phyloP scores from a whole-genome alignment of 441 rosid genomes.

The Rhodomyrtus psidioides region DNA sequence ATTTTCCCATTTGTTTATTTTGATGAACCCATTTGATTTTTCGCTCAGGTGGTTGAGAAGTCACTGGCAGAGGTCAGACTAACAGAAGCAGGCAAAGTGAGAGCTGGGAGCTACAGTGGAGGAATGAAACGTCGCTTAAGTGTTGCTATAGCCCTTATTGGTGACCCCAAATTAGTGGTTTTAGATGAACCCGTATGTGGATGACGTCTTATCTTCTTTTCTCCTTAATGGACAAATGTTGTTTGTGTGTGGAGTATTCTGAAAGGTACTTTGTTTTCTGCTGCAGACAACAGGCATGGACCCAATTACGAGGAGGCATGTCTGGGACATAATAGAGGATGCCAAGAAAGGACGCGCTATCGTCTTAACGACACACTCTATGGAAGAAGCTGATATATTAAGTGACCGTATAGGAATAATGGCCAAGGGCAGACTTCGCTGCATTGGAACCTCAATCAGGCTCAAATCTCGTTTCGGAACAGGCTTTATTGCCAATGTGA shows the following conservation, averaged over 20 bases:
- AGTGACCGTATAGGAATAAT: constrained; percentile 90
- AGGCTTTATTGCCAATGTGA: constrained; percentile 68
- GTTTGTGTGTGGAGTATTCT: neutral
- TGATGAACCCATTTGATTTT: neutral
- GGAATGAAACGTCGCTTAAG: constrained; percentile 97
- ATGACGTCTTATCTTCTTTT: neutral
- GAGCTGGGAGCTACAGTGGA: constrained; percentile 94
- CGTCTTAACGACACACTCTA: constrained; percentile 85
- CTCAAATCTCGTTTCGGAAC: constrained; percentile 85
- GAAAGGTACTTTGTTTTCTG: neutral
- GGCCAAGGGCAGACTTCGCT: constrained; percentile 94
- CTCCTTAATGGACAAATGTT: neutral
- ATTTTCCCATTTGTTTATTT: neutral
- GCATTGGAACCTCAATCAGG: constrained; percentile 84
- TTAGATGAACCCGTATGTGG: constrained; percentile 76
- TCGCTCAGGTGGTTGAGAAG: constrained; percentile 49
- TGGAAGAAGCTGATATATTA: constrained; percentile 93
- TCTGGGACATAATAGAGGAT: constrained; percentile 83
- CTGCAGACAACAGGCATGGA: constrained; percentile 85
- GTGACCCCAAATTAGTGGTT: constrained; percentile 81
- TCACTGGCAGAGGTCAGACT: constrained; percentile 70
- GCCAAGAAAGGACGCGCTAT: constrained; percentile 84
- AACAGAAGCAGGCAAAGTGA: constrained; percentile 50
- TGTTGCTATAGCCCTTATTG: constrained; percentile 84
- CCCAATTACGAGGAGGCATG: constrained; percentile 90